phyloP scores from a whole-genome alignment of 108 stramenopile species.

The Thalassiosira profunda region DNA sequence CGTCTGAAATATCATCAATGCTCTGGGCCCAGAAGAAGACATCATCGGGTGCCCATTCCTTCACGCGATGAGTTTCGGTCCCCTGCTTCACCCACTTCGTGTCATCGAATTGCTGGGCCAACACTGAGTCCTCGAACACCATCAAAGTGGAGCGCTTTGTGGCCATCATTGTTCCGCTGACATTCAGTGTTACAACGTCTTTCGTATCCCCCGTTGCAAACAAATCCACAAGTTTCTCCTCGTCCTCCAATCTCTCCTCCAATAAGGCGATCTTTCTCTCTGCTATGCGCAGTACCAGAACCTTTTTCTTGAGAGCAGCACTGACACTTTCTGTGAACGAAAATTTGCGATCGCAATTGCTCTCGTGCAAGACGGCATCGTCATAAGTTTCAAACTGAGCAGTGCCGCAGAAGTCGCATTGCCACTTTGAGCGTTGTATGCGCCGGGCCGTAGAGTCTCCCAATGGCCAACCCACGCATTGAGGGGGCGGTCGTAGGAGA shows the following conservation, averaged over 20 bases:
- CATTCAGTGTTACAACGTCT: constrained; percentile 38
- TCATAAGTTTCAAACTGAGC: no score
- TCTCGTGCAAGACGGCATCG: no score
- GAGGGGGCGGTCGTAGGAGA: no score
- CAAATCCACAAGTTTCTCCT: constrained; percentile 12
- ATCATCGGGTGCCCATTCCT: constrained; percentile 17
- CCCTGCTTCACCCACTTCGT: constrained; percentile 14
- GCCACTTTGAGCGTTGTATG: no score
- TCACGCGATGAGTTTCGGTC: background rate
- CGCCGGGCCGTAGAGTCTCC: no score
- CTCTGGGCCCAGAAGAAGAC: constrained; percentile 17
- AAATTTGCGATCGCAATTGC: no score
- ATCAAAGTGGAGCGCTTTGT: constrained; percentile 27
- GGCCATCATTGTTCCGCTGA: constrained; percentile 42
- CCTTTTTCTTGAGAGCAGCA: no score
- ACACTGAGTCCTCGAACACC: constrained; percentile 23
- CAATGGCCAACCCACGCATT: no score
- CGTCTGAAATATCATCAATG: constrained; percentile 20
- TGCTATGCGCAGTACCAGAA: constrained; percentile 5
- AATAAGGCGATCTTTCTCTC: constrained; percentile 12
- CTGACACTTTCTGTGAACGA: no score
- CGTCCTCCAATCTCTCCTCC: constrained; percentile 30
- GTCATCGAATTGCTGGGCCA: constrained; percentile 34
- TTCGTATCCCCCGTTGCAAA: constrained; percentile 17
- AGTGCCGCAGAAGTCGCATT: no score